Conservation (phyloP, 1,139 yeast species). For the Sugiyamaella japonica region DNA sequence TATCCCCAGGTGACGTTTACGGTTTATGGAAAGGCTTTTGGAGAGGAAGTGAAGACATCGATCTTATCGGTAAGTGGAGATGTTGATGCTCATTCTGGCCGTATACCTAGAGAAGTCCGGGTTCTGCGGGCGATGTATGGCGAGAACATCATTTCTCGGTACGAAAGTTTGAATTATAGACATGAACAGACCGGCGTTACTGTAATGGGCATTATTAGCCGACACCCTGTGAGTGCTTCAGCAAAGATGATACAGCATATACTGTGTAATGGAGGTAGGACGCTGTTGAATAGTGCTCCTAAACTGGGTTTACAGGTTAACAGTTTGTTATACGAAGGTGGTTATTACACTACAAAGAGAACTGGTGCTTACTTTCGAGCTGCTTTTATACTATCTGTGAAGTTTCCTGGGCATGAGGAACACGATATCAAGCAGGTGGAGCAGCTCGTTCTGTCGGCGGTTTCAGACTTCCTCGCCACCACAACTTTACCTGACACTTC, state of each 20-base stretch:
- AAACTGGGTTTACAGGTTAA: constrained; percentile 6
- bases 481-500: background rate
- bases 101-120: constrained; percentile 20
- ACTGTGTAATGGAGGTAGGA: constrained; percentile 46
- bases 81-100: constrained; percentile 6
- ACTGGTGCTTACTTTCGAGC: constrained; percentile 4
- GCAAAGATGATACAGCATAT: constrained; percentile 49
- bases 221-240: constrained; percentile 32
- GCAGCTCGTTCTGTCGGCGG: background rate
- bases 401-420: background rate
- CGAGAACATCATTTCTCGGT: constrained; percentile 23
- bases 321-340: background rate
- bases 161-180: constrained; percentile 25
- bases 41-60: background rate
- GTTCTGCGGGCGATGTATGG: constrained; percentile 33
- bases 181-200: constrained; percentile 26
- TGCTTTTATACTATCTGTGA: constrained; percentile 24
- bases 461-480: background rate
- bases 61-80: constrained; percentile 9
- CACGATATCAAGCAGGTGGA: background rate
- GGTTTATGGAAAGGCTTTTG: constrained; percentile 21
- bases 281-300: constrained; percentile 1
- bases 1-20: constrained; percentile 38
- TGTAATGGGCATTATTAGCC: constrained; percentile 41
- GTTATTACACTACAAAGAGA: background rate